Percentiles rank a stretch among this genome's conserved stretches.
Evolutionary conservation across 192 early-diverging fungal species (phyloP).

Genomic region (Backusella morwellensis): DNA sequence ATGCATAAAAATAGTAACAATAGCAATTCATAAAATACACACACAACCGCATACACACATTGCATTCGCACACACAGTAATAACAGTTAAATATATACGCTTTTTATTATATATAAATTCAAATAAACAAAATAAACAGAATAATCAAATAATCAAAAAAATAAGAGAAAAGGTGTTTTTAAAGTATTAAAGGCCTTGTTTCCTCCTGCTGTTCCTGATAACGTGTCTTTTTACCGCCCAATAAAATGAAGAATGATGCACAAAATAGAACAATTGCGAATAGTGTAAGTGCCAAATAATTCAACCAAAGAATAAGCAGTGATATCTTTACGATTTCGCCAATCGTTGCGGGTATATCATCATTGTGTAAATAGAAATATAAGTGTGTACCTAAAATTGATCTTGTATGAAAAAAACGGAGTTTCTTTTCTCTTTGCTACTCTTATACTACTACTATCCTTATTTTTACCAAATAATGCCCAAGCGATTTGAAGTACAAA

Average conservation of each 20-base stretch:
- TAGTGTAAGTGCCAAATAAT: constrained; percentile 4
- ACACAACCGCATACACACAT: neutral
- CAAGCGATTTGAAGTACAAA: constrained; percentile 8
- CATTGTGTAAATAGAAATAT: neutral
- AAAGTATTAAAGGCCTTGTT: constrained; percentile 14
- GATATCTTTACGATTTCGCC: neutral
- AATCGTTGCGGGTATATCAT: neutral
- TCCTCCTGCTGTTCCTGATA: constrained; percentile 5
- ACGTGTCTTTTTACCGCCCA: neutral
- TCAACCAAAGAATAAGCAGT: constrained; percentile 15
- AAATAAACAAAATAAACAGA: neutral
- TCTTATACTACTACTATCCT: neutral
- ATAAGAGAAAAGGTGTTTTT: neutral
- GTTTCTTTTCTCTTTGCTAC: neutral
- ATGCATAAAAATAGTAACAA: neutral
- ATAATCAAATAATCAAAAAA: neutral
- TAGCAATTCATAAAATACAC: neutral
- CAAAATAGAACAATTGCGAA: constrained; percentile 15
- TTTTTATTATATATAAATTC: neutral
- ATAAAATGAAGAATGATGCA: constrained; percentile 21
- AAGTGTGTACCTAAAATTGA: constrained; percentile 14
- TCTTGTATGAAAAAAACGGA: neutral
- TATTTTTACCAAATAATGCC: constrained; percentile 13
- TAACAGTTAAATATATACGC: neutral
- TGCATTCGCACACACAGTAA: neutral